Evolutionary conservation across 192 early-diverging fungal genomes (phyloP).

Genomic region (Ambispora gerdemannii): DNA sequence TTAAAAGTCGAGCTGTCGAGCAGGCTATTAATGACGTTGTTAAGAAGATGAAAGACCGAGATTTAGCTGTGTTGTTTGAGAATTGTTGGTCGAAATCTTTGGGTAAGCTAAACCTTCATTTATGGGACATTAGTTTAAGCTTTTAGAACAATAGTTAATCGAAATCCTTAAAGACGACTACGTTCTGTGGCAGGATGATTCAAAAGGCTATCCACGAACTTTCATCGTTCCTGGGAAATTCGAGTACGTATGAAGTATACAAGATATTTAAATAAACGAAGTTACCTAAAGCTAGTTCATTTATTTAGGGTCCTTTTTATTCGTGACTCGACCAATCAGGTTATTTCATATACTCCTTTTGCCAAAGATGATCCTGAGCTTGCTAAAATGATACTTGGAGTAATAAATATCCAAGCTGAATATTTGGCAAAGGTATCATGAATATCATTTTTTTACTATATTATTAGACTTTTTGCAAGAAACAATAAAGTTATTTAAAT

Average conservation of each 20-base stretch:
- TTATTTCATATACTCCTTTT: neutral
- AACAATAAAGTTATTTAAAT: neutral
- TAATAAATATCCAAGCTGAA: conserved; percentile 14
- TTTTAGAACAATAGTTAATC: too few relatives aligned
- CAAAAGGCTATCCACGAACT: neutral
- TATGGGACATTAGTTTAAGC: too few relatives aligned
- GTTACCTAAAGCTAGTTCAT: neutral
- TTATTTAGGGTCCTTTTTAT: conserved; percentile 63
- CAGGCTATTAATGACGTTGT: too few relatives aligned
- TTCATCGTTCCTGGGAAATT: neutral
- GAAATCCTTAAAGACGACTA: too few relatives aligned
- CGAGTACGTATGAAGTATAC: neutral
- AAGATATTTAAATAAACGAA: neutral
- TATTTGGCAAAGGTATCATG: neutral
- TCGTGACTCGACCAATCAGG: conserved; percentile 54
- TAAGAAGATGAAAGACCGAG: too few relatives aligned
- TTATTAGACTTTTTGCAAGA: neutral
- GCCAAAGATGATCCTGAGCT: neutral
- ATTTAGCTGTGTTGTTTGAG: too few relatives aligned
- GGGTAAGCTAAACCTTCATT: too few relatives aligned
- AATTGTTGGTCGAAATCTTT: too few relatives aligned
- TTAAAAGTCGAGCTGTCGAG: too few relatives aligned
- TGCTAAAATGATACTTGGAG: neutral
- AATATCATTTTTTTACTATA: neutral
- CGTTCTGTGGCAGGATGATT: neutral